Evolutionary conservation across 140 eudicot genomes (phyloP).

Genomic region (Senecio squalidus): DNA sequence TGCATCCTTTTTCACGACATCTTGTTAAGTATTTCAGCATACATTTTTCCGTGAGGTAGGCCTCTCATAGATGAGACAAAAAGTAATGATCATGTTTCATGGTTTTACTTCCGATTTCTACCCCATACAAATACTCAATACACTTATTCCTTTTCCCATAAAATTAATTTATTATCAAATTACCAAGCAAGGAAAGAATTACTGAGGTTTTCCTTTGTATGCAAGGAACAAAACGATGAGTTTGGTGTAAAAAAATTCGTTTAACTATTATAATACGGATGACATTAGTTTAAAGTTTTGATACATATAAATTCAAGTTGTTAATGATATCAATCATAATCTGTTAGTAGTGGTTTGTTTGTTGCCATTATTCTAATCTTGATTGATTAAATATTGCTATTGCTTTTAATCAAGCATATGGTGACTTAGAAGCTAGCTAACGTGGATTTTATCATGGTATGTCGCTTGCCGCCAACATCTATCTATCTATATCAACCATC

Average conservation of each 20-base stretch:
- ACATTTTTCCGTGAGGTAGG: conserved; percentile 15
- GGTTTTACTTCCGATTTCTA: neutral
- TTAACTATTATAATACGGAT: no score
- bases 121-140: conserved; percentile 4
- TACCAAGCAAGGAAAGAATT: conserved; percentile 5
- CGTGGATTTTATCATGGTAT: neutral
- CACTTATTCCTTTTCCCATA: neutral
- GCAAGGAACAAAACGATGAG: conserved; percentile 13
- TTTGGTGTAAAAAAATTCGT: neutral
- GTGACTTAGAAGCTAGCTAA: conserved; percentile 30
- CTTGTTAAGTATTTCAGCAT: neutral
- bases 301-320: conserved; percentile 8
- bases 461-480: conserved; percentile 11
- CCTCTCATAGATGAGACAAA: neutral
- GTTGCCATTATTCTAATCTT: conserved; percentile 22
- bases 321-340: conserved; percentile 14
- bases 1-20: neutral
- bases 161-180: neutral
- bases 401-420: conserved; percentile 27
- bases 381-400: conserved; percentile 14
- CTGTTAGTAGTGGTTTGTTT: conserved; percentile 18
- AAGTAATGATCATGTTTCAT: neutral
- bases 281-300: neutral
- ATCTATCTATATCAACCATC: neutral
- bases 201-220: neutral